Evolutionary conservation across 78 protist genomes (phyloP).

Genomic region (Emiliania huxleyi): DNA sequence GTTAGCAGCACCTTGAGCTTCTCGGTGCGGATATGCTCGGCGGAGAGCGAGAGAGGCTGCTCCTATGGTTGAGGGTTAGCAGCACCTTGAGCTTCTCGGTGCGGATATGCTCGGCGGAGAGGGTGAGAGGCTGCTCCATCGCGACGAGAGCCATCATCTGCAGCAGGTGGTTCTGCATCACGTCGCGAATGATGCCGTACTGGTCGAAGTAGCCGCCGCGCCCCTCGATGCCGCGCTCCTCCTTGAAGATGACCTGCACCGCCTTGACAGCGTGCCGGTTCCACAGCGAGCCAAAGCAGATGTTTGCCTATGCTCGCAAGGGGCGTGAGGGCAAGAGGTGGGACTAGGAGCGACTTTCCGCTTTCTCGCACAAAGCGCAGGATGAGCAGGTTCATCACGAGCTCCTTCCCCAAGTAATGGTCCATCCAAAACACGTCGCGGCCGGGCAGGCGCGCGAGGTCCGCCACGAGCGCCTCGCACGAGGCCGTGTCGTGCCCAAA

Average conservation of each 20-base stretch:
- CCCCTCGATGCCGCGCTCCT: conserved; percentile 84
- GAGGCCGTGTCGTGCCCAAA: conserved; percentile 83
- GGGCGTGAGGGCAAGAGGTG: too few relatives aligned
- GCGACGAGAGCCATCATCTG: conserved; percentile 89
- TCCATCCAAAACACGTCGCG: conserved; percentile 65
- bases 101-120: conserved; percentile 60
- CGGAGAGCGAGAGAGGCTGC: conserved; percentile 74
- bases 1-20: background rate
- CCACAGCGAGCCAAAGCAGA: conserved; percentile 86
- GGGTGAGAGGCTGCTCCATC: conserved; percentile 91
- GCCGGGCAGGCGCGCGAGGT: conserved; percentile 48
- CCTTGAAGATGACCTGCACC: conserved; percentile 88
- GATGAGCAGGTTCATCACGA: conserved; percentile 28
- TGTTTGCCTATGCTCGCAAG: too few relatives aligned
- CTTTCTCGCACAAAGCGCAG: too few relatives aligned
- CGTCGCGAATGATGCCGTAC: conserved; percentile 93
- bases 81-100: conserved; percentile 17
- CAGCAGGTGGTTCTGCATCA: conserved; percentile 83
- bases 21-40: conserved; percentile 53
- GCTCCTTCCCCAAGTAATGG: conserved; percentile 84
- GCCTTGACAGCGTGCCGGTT: conserved; percentile 62
- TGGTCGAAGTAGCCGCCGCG: conserved; percentile 96
- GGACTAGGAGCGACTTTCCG: too few relatives aligned
- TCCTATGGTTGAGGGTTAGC: too few relatives aligned
- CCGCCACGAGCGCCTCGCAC: background rate